These are phyloP conservation scores for Camelina neglecta DNA, from an alignment of 345 rosid species.

Conservation along the genomic window DNA sequence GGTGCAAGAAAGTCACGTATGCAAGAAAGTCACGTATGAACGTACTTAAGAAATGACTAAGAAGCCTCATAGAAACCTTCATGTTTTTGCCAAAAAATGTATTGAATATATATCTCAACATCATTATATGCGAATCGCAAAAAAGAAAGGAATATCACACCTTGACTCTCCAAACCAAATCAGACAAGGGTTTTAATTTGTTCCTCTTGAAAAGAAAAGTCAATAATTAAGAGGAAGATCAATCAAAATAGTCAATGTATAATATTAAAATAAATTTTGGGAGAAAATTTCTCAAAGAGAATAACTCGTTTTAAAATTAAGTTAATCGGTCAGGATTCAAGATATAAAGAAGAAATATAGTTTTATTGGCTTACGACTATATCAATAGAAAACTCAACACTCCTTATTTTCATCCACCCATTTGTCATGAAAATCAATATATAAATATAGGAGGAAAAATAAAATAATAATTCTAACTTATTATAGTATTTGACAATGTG, in stretches of 20 bases:
- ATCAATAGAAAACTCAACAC: conserved; percentile 24
- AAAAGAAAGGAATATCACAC: conserved; percentile 16
- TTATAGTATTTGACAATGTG: conserved; percentile 35
- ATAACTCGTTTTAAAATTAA: conserved; percentile 7
- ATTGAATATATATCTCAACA: conserved; percentile 18
- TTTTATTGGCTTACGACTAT: conserved; percentile 17
- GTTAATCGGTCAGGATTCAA: neutral
- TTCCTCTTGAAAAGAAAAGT: conserved; percentile 23
- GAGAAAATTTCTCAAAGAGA: conserved; percentile 6
- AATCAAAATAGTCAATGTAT: conserved; percentile 30
- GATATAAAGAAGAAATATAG: neutral
- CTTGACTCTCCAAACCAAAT: conserved; percentile 9
- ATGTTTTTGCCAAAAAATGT: conserved; percentile 12
- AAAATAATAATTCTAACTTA: conserved; percentile 9
- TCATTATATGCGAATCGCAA: conserved; percentile 2
- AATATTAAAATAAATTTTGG: conserved; percentile 21
- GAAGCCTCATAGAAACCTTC: conserved; percentile 35
- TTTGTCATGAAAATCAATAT: neutral
- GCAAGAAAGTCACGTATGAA: conserved; percentile 10
- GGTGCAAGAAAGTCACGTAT: conserved; percentile 2
- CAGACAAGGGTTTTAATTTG: neutral
- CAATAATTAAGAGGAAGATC: neutral
- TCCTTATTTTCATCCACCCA: conserved; percentile 17
- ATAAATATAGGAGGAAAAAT: neutral
- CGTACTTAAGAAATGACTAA: conserved; percentile 18